Evolutionary conservation across 768 basidiomycete species (phyloP).

Genomic region (Mycena olivaceomarginata): DNA sequence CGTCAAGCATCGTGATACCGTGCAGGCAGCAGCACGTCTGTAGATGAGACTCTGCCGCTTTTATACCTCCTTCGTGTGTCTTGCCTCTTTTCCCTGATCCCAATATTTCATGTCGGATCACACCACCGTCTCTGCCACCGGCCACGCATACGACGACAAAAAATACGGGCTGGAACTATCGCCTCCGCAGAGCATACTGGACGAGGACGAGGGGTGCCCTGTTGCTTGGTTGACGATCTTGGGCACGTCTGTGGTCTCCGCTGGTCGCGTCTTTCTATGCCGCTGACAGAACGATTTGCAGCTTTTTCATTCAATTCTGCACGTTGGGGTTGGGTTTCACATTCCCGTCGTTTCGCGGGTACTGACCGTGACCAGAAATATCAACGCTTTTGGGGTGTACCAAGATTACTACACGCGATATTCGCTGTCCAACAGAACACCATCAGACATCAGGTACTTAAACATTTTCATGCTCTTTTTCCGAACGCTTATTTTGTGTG

Average conservation of each 20-base stretch:
- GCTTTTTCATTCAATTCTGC: constrained; percentile 41
- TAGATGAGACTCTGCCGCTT: constrained; percentile 11
- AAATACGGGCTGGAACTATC: constrained; percentile 33
- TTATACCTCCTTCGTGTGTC: constrained; percentile 10
- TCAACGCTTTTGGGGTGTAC: constrained; percentile 36
- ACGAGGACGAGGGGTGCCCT: constrained; percentile 12
- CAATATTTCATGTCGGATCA: constrained; percentile 32
- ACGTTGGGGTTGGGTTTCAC: constrained; percentile 24
- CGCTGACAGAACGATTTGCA: background rate
- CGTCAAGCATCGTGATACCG: constrained; percentile 29
- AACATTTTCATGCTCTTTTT: background rate
- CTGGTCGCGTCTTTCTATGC: background rate
- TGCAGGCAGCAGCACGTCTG: constrained; percentile 24
- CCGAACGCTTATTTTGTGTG: background rate
- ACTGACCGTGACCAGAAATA: constrained; percentile 24
- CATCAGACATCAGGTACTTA: constrained; percentile 33
- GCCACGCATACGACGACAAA: constrained; percentile 25
- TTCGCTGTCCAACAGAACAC: constrained; percentile 31
- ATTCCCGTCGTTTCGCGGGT: background rate
- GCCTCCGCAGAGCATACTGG: background rate
- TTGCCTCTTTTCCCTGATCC: background rate
- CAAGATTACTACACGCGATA: constrained; percentile 40
- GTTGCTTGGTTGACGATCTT: constrained; percentile 35
- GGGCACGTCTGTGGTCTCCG: constrained; percentile 31
- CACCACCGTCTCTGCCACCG: constrained; percentile 15